Conservation (phyloP, 176 grass and related monocot species). For the Metroxylon sagu region DNA sequence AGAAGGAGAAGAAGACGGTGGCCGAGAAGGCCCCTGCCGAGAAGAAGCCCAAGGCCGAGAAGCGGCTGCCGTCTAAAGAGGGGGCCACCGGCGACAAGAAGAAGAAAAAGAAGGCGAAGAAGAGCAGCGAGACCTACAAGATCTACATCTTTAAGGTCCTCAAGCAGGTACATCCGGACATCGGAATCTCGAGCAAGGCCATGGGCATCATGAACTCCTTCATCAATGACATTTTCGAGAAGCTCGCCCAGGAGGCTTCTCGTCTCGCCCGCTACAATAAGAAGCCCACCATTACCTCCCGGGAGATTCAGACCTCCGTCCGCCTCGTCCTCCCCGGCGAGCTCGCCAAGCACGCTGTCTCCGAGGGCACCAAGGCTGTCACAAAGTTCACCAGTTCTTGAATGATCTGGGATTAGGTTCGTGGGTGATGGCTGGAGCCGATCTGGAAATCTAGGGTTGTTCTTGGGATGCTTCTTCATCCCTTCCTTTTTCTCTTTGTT, state of each 20-base stretch:
- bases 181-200: slow-evolving; percentile 85
- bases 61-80: neutral
- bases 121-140: slow-evolving; percentile 59
- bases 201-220: slow-evolving; percentile 97
- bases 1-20: slow-evolving; percentile 4
- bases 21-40: neutral
- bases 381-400: too few species aligned
- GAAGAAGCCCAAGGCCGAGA: slow-evolving; percentile 2
- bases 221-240: slow-evolving; percentile 84
- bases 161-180: slow-evolving; percentile 86
- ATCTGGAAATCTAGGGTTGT: too few species aligned
- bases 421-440: too few species aligned
- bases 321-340: slow-evolving; percentile 55
- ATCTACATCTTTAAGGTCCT: slow-evolving; percentile 93
- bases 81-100: neutral
- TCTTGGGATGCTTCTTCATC: too few species aligned
- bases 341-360: slow-evolving; percentile 32
- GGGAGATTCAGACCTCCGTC: slow-evolving; percentile 63
- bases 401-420: too few species aligned
- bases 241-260: slow-evolving; percentile 46
- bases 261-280: slow-evolving; percentile 61
- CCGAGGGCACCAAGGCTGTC: too few species aligned
- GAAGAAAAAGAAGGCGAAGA: slow-evolving; percentile 11
- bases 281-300: slow-evolving; percentile 71
- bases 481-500: too few species aligned